Base-by-base conservation (phyloP, 1,284 basidiomycete genomes). In the Ganoderma sp. region DNA sequence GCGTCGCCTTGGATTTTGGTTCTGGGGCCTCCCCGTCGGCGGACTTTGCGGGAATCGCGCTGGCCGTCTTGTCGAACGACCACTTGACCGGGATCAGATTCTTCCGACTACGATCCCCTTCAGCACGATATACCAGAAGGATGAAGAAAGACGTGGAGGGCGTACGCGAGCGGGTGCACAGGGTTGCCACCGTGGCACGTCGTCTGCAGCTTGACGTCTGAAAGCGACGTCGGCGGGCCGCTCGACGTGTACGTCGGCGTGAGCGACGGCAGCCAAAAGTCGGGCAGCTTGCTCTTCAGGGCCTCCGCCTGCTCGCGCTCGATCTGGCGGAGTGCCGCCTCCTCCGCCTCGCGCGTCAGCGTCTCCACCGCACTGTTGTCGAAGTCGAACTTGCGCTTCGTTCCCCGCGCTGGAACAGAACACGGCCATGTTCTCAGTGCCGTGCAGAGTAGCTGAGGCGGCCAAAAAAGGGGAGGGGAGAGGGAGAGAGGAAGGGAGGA, bases 231-330 rank as follows among this genome's bases (percentile, higher is more conserved):
- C 68, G 83, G 93, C 10, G 87, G 88, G 0, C 90, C 90, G 37
- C 74, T 83, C 6, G 86, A 87, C 0, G 87, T 80, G 74, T 91
- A 91, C 2, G 92, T 93, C 0, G 96, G 96, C 0, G 96, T 95
- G 43, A 97, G 81, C 0, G 89, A 94, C 22, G 93, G 96, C 57
- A 98, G 84, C 96, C 96, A 98, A 78, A 97, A 99, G 74, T 97
- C 95, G 0, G 96, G 95, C 8, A 98, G 85, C 78, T 97, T 97
- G 67, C 89, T 87, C 69, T 91, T 92, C 63, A 97, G 82, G 3
- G 91, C 86, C 70, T 95, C 94, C 0, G 90, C 89, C 76, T 95
- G 93, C 78, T 98, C 96, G 34, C 84, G 85, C 77, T 96, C 94
- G 54, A 98, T 94, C 73, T 89, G 83, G 39, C 84, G 86, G 61